Base-by-base conservation (phyloP, 2,329 filamentous ascomycete genomes). In the Rasamsonia emersonii region DNA sequence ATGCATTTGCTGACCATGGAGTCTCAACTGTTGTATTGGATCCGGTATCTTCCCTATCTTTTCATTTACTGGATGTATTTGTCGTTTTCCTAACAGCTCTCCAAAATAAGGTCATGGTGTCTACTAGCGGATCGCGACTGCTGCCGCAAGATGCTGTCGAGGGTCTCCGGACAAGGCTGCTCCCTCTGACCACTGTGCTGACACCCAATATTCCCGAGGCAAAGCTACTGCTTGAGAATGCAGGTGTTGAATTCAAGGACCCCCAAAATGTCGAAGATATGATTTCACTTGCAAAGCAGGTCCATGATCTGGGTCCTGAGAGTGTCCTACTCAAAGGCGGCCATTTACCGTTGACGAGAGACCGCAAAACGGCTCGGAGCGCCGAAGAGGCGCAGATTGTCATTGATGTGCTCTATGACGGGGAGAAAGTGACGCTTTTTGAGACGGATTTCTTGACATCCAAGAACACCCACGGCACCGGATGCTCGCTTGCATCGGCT, bases 261-360 rank as follows among this genome's bases (percentile, higher is more conserved):
- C 69, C 83, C 2, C 56, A 67, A 4, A 69, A 64, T 28, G 62
- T 85, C 1, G 65, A 74, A 4, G 83, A 83, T 25, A 58, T 95
- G 24, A 76, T 86, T 44, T 50, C 59, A 1, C 67, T 93, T 19
- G 86, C 82, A 1, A 75, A 71, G 40, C 62, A 64, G 9, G 67
- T 94, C 5, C 73, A 77, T 23, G 54, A 58, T 2, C 64, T 93
- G 1, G 88, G 88, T 0, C 79, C 86, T 0, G 72, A 74, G 42
- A 86, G 81, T 64, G 82, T 95, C 18, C 70, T 96, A 7, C 67
- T 95, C 37, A 96, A 96, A 59, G 89, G 89, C 24, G 89, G 89
- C 0, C 91, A 96, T 60, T 58, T 81, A n/a, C 86, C 89, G 1
- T 72, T 96, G 41, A 77, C 70, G 4, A 68, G 65, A 30, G 73